Conservation (phyloP, 2,329 filamentous ascomycete species). For the Pleomassaria siparia region DNA sequence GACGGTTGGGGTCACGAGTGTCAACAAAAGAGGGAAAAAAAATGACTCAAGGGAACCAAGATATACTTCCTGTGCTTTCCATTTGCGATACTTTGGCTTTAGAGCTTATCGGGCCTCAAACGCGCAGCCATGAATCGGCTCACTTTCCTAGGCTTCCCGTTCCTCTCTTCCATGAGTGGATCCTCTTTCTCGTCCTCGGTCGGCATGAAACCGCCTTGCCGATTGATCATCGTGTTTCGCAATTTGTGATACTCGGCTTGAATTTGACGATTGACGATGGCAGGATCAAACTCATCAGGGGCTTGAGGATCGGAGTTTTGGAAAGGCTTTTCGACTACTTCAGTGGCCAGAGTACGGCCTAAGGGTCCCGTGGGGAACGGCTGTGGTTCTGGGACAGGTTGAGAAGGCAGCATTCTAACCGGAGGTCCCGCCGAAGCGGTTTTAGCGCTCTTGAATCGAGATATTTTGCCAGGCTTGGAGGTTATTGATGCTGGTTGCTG, state of each 20-base stretch:
- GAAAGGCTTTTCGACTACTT: slow-evolving; percentile 55
- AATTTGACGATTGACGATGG: slow-evolving; percentile 73
- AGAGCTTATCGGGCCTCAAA: slow-evolving; percentile 46
- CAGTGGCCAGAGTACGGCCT: slow-evolving; percentile 60
- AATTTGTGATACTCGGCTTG: slow-evolving; percentile 79
- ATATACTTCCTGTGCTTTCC: neutral
- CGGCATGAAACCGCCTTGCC: slow-evolving; percentile 75
- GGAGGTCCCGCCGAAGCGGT: slow-evolving; percentile 19
- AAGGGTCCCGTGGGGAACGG: slow-evolving; percentile 44
- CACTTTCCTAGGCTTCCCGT: slow-evolving; percentile 60
- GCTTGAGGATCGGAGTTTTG: slow-evolving; percentile 39
- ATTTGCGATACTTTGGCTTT: slow-evolving; percentile 4
- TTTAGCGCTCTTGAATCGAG: slow-evolving; percentile 45
- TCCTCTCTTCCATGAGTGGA: slow-evolving; percentile 67
- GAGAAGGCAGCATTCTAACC: slow-evolving; percentile 18
- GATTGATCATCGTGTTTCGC: slow-evolving; percentile 80
- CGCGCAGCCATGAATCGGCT: slow-evolving; percentile 75
- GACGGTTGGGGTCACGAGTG: too few species aligned
- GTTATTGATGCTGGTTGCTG: slow-evolving; percentile 14
- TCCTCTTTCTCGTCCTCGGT: slow-evolving; percentile 67
- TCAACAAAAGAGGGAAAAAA: neutral
- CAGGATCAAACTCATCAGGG: slow-evolving; percentile 62
- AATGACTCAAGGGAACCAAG: neutral
- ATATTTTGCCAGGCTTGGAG: slow-evolving; percentile 37
- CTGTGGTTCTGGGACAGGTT: slow-evolving; percentile 25